Percentiles rank a stretch among this genome's conserved stretches.
phyloP scores from a whole-genome alignment of 305 asterid species.

The Fraxinus nigra region DNA sequence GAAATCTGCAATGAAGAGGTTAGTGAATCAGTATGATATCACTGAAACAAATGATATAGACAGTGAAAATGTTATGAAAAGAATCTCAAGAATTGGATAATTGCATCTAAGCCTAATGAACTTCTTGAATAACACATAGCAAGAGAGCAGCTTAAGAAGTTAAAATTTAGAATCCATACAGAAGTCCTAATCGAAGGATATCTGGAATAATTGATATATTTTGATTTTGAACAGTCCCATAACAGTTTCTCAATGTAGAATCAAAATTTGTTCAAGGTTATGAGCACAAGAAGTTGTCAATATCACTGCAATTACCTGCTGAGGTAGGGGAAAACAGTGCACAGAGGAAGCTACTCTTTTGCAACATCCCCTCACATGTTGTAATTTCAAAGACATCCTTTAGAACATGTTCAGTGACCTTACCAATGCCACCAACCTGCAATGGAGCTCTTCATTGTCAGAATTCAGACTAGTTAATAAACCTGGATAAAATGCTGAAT shows the following conservation, averaged over 20 bases:
- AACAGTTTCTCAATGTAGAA: slow-evolving; percentile 1
- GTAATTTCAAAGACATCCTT: slow-evolving; percentile 73
- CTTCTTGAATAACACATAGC: background rate
- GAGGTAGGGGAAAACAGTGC: slow-evolving; percentile 85
- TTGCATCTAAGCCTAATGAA: slow-evolving; percentile 9
- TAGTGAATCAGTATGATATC: slow-evolving; percentile 9
- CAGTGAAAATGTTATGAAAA: background rate
- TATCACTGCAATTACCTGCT: slow-evolving; percentile 56
- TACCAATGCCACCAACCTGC: slow-evolving; percentile 98
- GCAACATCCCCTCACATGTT: slow-evolving; percentile 84
- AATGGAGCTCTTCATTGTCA: slow-evolving; percentile 28
- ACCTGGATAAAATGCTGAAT: slow-evolving; percentile 6
- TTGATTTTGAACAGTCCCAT: background rate
- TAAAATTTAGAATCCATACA: background rate
- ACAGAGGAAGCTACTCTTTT: slow-evolving; percentile 65
- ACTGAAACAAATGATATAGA: background rate
- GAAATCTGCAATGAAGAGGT: slow-evolving; percentile 58
- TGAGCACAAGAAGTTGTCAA: slow-evolving; percentile 14
- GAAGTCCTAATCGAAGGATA: background rate
- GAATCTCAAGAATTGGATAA: slow-evolving; percentile 2
- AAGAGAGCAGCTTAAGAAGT: background rate
- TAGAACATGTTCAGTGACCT: slow-evolving; percentile 81
- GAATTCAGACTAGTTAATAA: background rate
- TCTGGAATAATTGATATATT: background rate
- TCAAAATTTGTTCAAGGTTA: background rate